These are phyloP conservation scores for Mycena vulgaris DNA, from an alignment of 768 basidiomycete genomes.

Conservation along the genomic window DNA sequence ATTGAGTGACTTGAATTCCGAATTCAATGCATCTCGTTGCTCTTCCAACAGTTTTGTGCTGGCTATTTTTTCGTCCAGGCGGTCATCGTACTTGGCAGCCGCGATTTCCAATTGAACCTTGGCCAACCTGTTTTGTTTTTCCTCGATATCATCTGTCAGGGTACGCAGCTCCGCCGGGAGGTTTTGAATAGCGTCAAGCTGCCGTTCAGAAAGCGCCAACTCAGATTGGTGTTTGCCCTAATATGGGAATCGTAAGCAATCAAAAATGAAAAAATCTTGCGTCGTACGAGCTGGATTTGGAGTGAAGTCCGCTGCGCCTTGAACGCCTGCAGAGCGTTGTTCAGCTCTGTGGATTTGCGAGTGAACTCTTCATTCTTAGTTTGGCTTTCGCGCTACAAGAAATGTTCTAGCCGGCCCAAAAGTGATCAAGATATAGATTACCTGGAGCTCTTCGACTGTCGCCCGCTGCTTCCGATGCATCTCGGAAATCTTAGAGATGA, in stretches of 20 bases:
- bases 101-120: slow-evolving; percentile 73
- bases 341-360: slow-evolving; percentile 68
- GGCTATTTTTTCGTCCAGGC: slow-evolving; percentile 66
- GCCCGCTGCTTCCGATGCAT: slow-evolving; percentile 73
- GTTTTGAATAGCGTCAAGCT: slow-evolving; percentile 70
- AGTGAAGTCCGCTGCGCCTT: slow-evolving; percentile 68
- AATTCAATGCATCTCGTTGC: slow-evolving; percentile 76
- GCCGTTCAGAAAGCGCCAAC: slow-evolving; percentile 67
- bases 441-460: slow-evolving; percentile 80
- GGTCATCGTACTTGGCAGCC: slow-evolving; percentile 75
- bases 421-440: slow-evolving; percentile 44
- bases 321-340: slow-evolving; percentile 66
- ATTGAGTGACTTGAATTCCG: slow-evolving; percentile 80
- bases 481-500: slow-evolving; percentile 76
- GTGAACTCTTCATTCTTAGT: slow-evolving; percentile 77
- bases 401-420: slow-evolving; percentile 9
- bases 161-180: slow-evolving; percentile 69
- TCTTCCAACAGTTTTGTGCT: slow-evolving; percentile 77
- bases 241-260: not conserved
- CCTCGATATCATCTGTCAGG: slow-evolving; percentile 75
- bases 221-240: slow-evolving; percentile 67
- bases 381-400: slow-evolving; percentile 65
- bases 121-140: slow-evolving; percentile 73
- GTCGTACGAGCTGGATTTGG: slow-evolving; percentile 71
- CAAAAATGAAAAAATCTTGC: slow-evolving; percentile 8